phyloP scores from a whole-genome alignment of 345 rosid genomes.

The Brassica rapa region DNA sequence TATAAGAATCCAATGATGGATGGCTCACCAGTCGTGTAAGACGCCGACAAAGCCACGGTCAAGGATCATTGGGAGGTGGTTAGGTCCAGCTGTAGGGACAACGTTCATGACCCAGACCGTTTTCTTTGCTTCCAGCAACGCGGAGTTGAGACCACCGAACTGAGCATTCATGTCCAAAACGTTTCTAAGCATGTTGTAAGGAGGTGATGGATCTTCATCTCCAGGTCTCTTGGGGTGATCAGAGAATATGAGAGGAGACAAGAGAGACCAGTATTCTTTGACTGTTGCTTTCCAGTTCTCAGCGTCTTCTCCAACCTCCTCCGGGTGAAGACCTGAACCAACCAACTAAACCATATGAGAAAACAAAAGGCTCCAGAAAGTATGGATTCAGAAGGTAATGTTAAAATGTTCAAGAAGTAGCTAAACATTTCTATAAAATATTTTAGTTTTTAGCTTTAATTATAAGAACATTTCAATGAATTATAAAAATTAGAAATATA shows the following conservation, averaged over 20 bases:
- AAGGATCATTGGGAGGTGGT: constrained; percentile 82
- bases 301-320: constrained; percentile 66
- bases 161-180: constrained; percentile 97
- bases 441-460: no score
- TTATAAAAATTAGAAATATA: no score
- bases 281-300: constrained; percentile 63
- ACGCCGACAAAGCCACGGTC: constrained; percentile 96
- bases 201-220: constrained; percentile 97
- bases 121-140: constrained; percentile 79
- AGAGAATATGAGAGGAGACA: constrained; percentile 95
- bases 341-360: background rate
- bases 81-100: constrained; percentile 80
- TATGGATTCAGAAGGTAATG: constrained; percentile 15
- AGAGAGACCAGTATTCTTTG: constrained; percentile 87
- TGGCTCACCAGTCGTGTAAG: constrained; percentile 83
- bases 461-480: no score
- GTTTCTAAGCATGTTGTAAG: constrained; percentile 94
- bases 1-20: background rate
- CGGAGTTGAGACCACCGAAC: constrained; percentile 87
- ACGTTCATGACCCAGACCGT: constrained; percentile 98
- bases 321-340: constrained; percentile 64
- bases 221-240: constrained; percentile 99
- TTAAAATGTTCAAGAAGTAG: no score
- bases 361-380: background rate
- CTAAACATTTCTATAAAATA: no score